A percentile compares a stretch with the other conserved stretches of the same genome.
These are phyloP conservation scores for Suillus occidentalis DNA, from an alignment of 768 basidiomycete genomes.

Conservation along the genomic window DNA sequence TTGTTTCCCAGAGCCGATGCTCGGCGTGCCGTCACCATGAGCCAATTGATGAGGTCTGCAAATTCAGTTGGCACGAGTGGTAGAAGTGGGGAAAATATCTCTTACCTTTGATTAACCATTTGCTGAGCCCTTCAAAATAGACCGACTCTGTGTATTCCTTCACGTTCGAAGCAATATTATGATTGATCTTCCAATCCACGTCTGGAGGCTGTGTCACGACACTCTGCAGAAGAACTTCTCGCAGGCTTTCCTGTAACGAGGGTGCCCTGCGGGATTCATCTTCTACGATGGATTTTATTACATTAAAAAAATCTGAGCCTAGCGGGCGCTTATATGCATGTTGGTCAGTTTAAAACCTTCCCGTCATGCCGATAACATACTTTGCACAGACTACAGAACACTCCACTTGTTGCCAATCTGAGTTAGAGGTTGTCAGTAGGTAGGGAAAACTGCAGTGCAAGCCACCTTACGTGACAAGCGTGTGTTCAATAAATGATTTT, in stretches of 20 bases:
- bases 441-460: neutral
- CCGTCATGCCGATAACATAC: constrained; percentile 31
- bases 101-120: constrained; percentile 59
- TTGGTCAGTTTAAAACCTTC: neutral
- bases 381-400: constrained; percentile 59
- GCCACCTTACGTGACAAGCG: constrained; percentile 45
- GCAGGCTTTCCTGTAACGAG: constrained; percentile 33
- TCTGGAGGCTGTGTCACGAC: constrained; percentile 49
- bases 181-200: constrained; percentile 49
- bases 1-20: constrained; percentile 9
- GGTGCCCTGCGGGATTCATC: constrained; percentile 34
- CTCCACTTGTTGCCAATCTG: constrained; percentile 58
- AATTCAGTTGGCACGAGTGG: constrained; percentile 8
- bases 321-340: constrained; percentile 42
- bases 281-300: constrained; percentile 49
- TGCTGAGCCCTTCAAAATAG: constrained; percentile 51
- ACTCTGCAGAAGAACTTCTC: constrained; percentile 57
- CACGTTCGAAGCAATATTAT: constrained; percentile 58
- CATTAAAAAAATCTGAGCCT: constrained; percentile 48
- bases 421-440: neutral
- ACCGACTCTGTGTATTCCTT: constrained; percentile 57
- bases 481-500: constrained; percentile 51
- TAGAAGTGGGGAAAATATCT: constrained; percentile 1
- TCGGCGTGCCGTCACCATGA: constrained; percentile 54
- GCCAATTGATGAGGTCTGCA: constrained; percentile 56